phyloP scores from a whole-genome alignment of 768 basidiomycete genomes.

The Suillus weaverae region DNA sequence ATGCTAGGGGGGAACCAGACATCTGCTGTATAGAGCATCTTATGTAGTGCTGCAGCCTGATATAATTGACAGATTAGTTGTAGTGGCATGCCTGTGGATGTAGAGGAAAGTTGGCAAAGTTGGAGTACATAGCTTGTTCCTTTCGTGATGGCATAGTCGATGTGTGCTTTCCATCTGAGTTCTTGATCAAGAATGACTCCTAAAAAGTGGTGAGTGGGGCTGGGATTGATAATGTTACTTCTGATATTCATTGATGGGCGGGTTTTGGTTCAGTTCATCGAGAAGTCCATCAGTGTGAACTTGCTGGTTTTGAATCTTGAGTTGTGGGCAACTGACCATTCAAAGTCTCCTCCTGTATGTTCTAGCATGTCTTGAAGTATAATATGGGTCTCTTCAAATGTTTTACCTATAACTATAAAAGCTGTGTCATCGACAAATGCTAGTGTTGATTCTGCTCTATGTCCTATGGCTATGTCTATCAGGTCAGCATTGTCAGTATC shows the following conservation, averaged over 20 bases:
- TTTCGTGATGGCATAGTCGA: slow-evolving; percentile 8
- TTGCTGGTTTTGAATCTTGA: slow-evolving; percentile 19
- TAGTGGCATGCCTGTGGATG: slow-evolving; percentile 15
- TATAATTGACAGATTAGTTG: slow-evolving; percentile 25
- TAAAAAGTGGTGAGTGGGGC: slow-evolving; percentile 21
- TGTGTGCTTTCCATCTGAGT: slow-evolving; percentile 16
- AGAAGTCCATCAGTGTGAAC: slow-evolving; percentile 12
- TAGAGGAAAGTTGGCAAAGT: slow-evolving; percentile 13
- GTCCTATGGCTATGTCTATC: slow-evolving; percentile 22
- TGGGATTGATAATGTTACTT: background rate
- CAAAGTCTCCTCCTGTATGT: slow-evolving; percentile 8
- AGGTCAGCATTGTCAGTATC: background rate
- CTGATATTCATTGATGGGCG: background rate
- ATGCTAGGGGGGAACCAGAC: slow-evolving; percentile 24
- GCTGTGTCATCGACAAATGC: slow-evolving; percentile 31
- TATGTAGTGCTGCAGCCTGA: slow-evolving; percentile 24
- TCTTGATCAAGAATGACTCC: slow-evolving; percentile 27
- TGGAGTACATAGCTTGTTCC: background rate
- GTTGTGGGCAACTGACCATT: slow-evolving; percentile 19
- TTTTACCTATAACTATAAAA: slow-evolving; percentile 21
- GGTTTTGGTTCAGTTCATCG: background rate
- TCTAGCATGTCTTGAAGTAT: slow-evolving; percentile 28
- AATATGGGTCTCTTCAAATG: slow-evolving; percentile 20
- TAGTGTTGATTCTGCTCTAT: slow-evolving; percentile 15
- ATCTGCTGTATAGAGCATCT: slow-evolving; percentile 27